Base-by-base conservation (phyloP, 176 grass and related monocot genomes). In the Cocos nucifera region DNA sequence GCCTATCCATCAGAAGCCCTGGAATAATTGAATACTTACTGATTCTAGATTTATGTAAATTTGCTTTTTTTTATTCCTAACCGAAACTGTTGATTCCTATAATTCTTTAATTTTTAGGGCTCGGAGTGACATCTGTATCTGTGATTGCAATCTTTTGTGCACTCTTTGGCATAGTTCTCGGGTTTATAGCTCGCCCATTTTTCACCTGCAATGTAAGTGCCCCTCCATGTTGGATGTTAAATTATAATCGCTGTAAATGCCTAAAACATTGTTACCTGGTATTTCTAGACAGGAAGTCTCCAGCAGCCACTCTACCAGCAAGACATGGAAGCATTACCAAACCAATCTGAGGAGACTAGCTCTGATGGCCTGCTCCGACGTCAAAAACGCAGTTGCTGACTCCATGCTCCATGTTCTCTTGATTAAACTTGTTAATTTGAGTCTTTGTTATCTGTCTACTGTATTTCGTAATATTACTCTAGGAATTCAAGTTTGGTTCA, bases 271-370 rank as follows among this genome's bases (percentile, higher is more conserved):
- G 54, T 57, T 56, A 56, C 56, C 57, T n/a, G 29, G 21, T 48
- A 71, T 72, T 71, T 85, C 50, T 85, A 85, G 76, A 72, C 82
- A 85, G 76, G 82, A 66, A 76, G 22, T 72, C 82, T 85, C 65
- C 76, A 67, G 75, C 76, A 85, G 49, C 82, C 72, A 17, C 76
- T 85, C 61, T 72, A 74, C 71, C 82, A 85, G 26, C 72, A 79
- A 57, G 72, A 71, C 69, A 21, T 58, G 44, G 76, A 79, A 53
- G 6, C 76, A 71, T n/a, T 79, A 20, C 76, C 59, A 49, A 77
- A 85, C 20, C 59, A 63, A 62, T 17, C 67, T 63, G 76, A 75
- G 71, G 82, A 71, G 22, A 68, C 71, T 17, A 6, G 29, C 66
- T 24, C 72, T 72, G 82, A 79, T 85, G 61, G 57, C 65, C 62